A percentile compares a stretch with the other conserved stretches of the same genome.
Evolutionary conservation across 768 basidiomycete species (phyloP).

Genomic region (Nidularia sp.): DNA sequence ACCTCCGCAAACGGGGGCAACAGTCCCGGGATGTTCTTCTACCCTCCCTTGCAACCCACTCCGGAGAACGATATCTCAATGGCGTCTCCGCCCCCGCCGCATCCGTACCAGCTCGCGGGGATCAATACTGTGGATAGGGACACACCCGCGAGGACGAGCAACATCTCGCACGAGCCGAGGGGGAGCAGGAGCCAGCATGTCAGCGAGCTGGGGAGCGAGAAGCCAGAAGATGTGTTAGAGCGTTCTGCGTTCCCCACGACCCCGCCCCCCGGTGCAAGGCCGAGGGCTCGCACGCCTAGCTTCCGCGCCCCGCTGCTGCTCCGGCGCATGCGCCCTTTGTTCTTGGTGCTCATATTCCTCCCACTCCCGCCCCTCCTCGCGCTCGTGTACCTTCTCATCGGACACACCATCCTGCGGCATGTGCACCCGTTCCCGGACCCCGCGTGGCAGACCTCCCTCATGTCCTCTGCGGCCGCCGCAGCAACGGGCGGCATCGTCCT

Average conservation of each 20-base stretch:
- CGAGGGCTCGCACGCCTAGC: background rate
- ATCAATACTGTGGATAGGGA: background rate
- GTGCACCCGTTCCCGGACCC: slow-evolving; percentile 8
- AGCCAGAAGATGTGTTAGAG: background rate
- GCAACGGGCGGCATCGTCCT: slow-evolving; percentile 29
- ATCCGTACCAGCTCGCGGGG: background rate
- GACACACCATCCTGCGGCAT: slow-evolving; percentile 24
- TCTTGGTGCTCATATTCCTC: slow-evolving; percentile 21
- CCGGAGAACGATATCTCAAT: background rate
- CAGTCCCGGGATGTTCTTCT: background rate
- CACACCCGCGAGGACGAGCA: background rate
- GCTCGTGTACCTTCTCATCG: slow-evolving; percentile 21
- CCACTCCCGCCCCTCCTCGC: slow-evolving; percentile 28
- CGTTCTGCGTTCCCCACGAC: background rate
- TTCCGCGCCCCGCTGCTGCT: background rate
- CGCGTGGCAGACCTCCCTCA: slow-evolving; percentile 16
- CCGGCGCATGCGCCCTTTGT: slow-evolving; percentile 6
- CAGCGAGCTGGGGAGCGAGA: background rate
- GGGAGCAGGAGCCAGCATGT: background rate
- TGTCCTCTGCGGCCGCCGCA: slow-evolving; percentile 25
- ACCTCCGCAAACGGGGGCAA: background rate
- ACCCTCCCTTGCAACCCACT: background rate
- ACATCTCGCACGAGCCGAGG: background rate
- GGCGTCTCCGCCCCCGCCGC: background rate
- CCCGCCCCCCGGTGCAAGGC: background rate